phyloP scores from a whole-genome alignment of 768 basidiomycete genomes.

The Obba rivulosa region DNA sequence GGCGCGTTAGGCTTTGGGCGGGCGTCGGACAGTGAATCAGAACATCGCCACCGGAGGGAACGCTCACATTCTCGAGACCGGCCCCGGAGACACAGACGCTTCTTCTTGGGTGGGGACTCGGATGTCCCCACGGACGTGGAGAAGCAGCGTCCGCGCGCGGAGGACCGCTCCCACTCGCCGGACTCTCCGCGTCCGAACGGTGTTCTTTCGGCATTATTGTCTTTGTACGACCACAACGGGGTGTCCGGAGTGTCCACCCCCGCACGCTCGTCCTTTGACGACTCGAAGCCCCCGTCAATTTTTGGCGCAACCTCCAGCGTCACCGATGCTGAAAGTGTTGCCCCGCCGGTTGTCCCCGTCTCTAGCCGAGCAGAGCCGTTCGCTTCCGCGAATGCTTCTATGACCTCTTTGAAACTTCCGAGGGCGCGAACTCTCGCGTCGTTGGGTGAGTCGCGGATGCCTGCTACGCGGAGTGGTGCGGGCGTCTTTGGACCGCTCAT shows the following conservation, averaged over 20 bases:
- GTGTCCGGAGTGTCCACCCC: slow-evolving; percentile 19
- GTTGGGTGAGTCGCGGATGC: slow-evolving; percentile 18
- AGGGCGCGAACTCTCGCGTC: slow-evolving; percentile 7
- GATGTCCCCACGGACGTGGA: slow-evolving; percentile 13
- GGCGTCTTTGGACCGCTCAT: slow-evolving; percentile 72
- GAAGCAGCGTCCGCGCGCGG: slow-evolving; percentile 11
- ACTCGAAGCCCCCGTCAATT: slow-evolving; percentile 12
- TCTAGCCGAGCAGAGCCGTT: neutral
- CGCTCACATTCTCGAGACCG: slow-evolving; percentile 7
- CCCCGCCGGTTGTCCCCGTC: no score
- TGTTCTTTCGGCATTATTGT: slow-evolving; percentile 60
- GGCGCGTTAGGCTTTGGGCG: neutral
- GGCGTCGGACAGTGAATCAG: neutral
- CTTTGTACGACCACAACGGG: slow-evolving; percentile 47
- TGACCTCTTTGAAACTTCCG: slow-evolving; percentile 8
- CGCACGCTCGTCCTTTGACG: slow-evolving; percentile 18
- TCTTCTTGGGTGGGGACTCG: neutral
- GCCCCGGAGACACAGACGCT: neutral
- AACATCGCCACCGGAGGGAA: neutral
- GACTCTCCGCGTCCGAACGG: slow-evolving; percentile 36
- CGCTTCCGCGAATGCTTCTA: neutral
- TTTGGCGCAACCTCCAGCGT: slow-evolving; percentile 6
- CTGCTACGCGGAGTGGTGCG: slow-evolving; percentile 43
- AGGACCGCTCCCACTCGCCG: slow-evolving; percentile 12
- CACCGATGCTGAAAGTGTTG: neutral